These are phyloP conservation scores for Trichophyton verrucosum DNA, from an alignment of 2,329 filamentous ascomycete species.

Conservation along the genomic window DNA sequence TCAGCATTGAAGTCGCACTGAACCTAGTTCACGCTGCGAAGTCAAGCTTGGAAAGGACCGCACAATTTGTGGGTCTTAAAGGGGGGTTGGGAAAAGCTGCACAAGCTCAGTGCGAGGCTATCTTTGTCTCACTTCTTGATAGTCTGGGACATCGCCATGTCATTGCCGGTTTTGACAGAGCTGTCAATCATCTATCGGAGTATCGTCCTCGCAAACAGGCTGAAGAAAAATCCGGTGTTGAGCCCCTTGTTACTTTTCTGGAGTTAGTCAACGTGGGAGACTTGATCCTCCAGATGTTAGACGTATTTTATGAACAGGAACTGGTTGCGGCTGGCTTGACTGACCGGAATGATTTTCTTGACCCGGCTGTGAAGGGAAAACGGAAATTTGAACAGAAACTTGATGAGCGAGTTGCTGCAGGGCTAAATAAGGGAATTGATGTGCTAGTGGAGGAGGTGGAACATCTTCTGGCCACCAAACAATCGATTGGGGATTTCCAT, in stretches of 20 bases:
- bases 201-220: conserved; percentile 71
- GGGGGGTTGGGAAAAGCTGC: conserved; percentile 72
- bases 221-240: conserved; percentile 62
- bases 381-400: conserved; percentile 99
- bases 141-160: conserved; percentile 79
- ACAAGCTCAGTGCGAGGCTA: conserved; percentile 73
- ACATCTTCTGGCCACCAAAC: conserved; percentile 80
- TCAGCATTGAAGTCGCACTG: conserved; percentile 90
- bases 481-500: conserved; percentile 81
- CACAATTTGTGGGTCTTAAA: conserved; percentile 67
- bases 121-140: conserved; percentile 74
- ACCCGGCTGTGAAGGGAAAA: conserved; percentile 84
- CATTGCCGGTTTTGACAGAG: conserved; percentile 84
- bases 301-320: conserved; percentile 97
- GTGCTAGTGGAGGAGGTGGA: conserved; percentile 98
- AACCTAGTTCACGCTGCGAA: conserved; percentile 83
- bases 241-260: conserved; percentile 86
- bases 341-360: conserved; percentile 88
- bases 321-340: conserved; percentile 68
- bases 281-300: conserved; percentile 95
- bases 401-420: conserved; percentile 88
- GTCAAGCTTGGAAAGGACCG: conserved; percentile 69
- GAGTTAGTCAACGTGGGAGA: conserved; percentile 97
- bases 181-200: conserved; percentile 75
- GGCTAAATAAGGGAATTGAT: conserved; percentile 93